Percentiles rank a stretch among this genome's conserved stretches.
Conservation (phyloP, 257 asterid genomes). For the Solanum ahanhuiri region DNA sequence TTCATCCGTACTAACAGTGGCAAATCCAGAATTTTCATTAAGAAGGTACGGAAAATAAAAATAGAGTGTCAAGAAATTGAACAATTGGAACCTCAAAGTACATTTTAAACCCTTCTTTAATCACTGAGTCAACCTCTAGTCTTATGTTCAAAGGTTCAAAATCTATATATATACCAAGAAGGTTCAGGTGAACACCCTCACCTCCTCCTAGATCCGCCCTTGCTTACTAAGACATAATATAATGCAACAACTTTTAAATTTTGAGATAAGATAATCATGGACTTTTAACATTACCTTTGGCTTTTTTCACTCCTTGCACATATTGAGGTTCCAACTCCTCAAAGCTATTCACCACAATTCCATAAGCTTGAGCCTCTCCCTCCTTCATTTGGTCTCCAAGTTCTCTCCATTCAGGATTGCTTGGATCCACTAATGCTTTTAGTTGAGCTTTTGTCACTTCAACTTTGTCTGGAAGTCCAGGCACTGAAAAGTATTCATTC, state of each 20-base stretch:
- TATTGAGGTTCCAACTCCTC: not conserved
- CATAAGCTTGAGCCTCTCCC: not conserved
- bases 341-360: not conserved
- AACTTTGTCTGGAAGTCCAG: not conserved
- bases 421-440: not conserved
- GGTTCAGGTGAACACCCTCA: not conserved
- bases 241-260: not conserved
- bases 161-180: no score
- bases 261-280: not conserved
- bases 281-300: not conserved
- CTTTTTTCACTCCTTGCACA: not conserved
- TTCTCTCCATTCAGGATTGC: not conserved
- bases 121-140: not conserved
- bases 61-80: not conserved
- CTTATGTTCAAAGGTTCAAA: no score
- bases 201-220: not conserved
- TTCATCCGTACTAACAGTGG: not conserved
- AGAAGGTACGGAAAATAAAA: no score
- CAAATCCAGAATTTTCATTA: no score
- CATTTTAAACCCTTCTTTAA: no score
- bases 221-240: not conserved
- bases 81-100: not conserved
- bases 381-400: not conserved
- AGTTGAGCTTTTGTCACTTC: not conserved
- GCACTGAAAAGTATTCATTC: not conserved